Conservation (phyloP, 805 yeast genomes). For the Hanseniaspora clermontiae region DNA sequence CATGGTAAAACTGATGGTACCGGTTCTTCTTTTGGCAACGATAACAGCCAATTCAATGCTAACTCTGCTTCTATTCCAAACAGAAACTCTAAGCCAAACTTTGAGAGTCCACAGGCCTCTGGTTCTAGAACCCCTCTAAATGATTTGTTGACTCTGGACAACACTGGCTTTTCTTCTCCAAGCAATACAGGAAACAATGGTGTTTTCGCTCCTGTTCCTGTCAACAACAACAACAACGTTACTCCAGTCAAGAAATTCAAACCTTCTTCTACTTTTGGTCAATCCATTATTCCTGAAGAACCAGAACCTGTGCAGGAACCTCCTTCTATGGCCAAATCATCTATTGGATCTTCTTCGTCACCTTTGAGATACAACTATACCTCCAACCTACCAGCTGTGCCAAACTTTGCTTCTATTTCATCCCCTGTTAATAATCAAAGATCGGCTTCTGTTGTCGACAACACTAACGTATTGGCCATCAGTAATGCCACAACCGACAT, state of each 20-base stretch:
- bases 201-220: slow-evolving; percentile 26
- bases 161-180: slow-evolving; percentile 37
- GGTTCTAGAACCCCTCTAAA: slow-evolving; percentile 40
- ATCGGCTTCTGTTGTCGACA: slow-evolving; percentile 22
- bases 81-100: slow-evolving; percentile 30
- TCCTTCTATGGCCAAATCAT: slow-evolving; percentile 29
- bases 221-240: slow-evolving; percentile 19
- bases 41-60: slow-evolving; percentile 13
- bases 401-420: slow-evolving; percentile 22
- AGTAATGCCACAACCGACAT: slow-evolving; percentile 73
- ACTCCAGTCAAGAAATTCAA: slow-evolving; percentile 40
- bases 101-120: slow-evolving; percentile 16
- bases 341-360: slow-evolving; percentile 28
- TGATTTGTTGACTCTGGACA: slow-evolving; percentile 48
- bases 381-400: slow-evolving; percentile 25
- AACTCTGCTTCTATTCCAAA: slow-evolving; percentile 24
- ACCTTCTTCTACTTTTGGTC: slow-evolving; percentile 82
- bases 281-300: slow-evolving; percentile 38
- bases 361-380: slow-evolving; percentile 15
- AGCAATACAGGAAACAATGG: slow-evolving; percentile 15
- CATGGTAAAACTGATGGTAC: slow-evolving; percentile 13
- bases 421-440: slow-evolving; percentile 16
- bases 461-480: slow-evolving; percentile 48
- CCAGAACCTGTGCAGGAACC: slow-evolving; percentile 18
- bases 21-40: slow-evolving; percentile 18